Percentiles rank a stretch among this genome's conserved stretches.
Evolutionary conservation across 208 protist genomes (phyloP).

Genomic region (Wallacemonas sp.): DNA sequence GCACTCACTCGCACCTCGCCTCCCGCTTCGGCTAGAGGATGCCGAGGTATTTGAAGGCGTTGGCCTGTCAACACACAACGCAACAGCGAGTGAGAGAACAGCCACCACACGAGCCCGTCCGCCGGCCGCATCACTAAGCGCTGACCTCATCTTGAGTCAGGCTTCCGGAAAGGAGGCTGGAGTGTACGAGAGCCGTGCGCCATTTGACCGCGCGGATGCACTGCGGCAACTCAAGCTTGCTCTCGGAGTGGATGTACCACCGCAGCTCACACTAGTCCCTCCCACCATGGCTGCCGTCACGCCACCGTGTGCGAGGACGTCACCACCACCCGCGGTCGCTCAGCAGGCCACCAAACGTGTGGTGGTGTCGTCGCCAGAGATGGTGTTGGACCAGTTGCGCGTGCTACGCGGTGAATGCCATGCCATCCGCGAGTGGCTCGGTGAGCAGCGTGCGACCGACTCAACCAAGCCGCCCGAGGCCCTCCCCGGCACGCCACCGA

Average conservation of each 20-base stretch:
- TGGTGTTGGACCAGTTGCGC: background rate
- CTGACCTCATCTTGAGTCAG: background rate
- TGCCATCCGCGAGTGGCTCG: constrained; percentile 7
- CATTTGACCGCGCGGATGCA: constrained; percentile 18
- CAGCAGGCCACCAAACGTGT: background rate
- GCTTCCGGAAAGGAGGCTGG: background rate
- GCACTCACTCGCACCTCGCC: background rate
- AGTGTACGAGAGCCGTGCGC: background rate
- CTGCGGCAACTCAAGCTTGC: constrained; percentile 29
- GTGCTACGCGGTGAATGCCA: constrained; percentile 1
- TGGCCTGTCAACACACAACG: background rate
- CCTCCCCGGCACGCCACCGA: constrained; percentile 1
- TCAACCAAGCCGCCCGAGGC: background rate
- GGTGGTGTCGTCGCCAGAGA: background rate
- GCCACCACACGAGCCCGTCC: background rate
- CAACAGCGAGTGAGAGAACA: background rate
- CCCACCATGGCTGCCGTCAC: no score
- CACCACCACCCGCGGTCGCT: background rate
- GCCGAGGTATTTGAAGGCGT: background rate
- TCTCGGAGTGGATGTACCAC: constrained; percentile 21
- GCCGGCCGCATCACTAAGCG: background rate
- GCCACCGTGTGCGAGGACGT: background rate
- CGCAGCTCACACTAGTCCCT: constrained; percentile 5
- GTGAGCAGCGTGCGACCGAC: background rate
- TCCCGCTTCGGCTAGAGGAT: background rate